These are phyloP conservation scores for Alternaria postmessia DNA, from an alignment of 2,329 filamentous ascomycete species.

Conservation along the genomic window DNA sequence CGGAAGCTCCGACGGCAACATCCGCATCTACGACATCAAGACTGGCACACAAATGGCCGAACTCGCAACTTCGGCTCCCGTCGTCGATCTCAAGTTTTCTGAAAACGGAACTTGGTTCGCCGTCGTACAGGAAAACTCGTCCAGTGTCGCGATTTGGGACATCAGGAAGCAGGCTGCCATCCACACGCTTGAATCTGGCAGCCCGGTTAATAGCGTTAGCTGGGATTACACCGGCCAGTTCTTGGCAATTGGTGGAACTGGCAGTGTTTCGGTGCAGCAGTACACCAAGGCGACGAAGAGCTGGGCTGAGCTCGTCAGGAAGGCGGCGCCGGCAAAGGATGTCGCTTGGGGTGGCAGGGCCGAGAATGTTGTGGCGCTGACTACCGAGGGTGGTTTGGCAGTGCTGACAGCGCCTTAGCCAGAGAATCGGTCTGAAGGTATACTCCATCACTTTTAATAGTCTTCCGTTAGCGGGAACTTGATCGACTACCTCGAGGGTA, in stretches of 20 bases:
- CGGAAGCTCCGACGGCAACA: constrained; percentile 78
- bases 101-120: constrained; percentile 98
- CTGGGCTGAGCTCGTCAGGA: constrained; percentile 87
- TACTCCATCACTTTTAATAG: neutral
- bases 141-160: constrained; percentile 86
- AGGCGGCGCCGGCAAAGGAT: constrained; percentile 74
- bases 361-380: constrained; percentile 76
- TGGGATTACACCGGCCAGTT: constrained; percentile 98
- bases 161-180: constrained; percentile 82
- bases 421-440: neutral
- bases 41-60: constrained; percentile 78
- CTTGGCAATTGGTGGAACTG: constrained; percentile 80
- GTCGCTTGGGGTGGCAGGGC: constrained; percentile 81
- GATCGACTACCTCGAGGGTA: neutral
- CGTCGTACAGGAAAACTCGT: constrained; percentile 78
- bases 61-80: constrained; percentile 70
- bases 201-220: constrained; percentile 74
- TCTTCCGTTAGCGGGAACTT: neutral
- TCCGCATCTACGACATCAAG: constrained; percentile 90
- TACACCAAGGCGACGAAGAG: constrained; percentile 86
- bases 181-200: constrained; percentile 87
- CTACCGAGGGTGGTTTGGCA: constrained; percentile 76
- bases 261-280: constrained; percentile 85
- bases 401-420: constrained; percentile 63
- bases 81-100: constrained; percentile 83